Percentiles rank a stretch among this genome's conserved stretches.
phyloP scores from a whole-genome alignment of 495 filamentous ascomycete species.

The Xylaria cubensis region DNA sequence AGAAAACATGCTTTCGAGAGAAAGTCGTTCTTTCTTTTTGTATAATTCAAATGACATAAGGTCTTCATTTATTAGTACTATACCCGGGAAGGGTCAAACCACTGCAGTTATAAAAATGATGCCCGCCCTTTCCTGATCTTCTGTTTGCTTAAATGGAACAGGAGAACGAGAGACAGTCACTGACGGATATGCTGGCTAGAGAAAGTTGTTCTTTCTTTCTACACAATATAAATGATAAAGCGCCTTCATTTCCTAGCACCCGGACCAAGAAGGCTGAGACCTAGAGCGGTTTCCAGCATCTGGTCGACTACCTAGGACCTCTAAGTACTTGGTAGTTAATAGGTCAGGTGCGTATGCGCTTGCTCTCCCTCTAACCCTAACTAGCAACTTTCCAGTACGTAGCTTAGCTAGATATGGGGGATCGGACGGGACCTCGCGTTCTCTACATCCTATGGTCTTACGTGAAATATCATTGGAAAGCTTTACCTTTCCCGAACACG shows the following conservation, averaged over 20 bases:
- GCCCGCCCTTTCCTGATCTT: slow-evolving; percentile 3
- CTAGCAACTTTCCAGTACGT: too few relatives aligned
- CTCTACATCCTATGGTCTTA: too few relatives aligned
- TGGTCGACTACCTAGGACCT: background rate
- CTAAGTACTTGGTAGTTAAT: background rate
- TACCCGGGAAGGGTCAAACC: background rate
- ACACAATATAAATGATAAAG: background rate
- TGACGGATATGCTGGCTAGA: background rate
- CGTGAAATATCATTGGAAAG: too few relatives aligned
- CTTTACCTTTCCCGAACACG: too few relatives aligned
- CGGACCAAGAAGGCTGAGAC: background rate
- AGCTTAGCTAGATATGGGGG: too few relatives aligned
- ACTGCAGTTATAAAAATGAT: background rate
- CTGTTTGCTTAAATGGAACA: background rate
- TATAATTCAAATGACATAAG: background rate
- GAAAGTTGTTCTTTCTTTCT: background rate
- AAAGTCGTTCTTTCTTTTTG: background rate
- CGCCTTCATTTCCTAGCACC: slow-evolving; percentile 1
- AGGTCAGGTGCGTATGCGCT: too few relatives aligned
- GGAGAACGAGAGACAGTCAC: background rate
- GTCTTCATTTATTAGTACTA: background rate
- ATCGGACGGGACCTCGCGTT: too few relatives aligned
- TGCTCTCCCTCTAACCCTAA: too few relatives aligned
- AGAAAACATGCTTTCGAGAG: background rate
- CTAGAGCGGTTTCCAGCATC: background rate